Percentiles rank a stretch among this genome's conserved stretches.
Evolutionary conservation across 2,329 filamentous ascomycete species (phyloP).

Genomic region (Cephalotrichum gorgonifer): DNA sequence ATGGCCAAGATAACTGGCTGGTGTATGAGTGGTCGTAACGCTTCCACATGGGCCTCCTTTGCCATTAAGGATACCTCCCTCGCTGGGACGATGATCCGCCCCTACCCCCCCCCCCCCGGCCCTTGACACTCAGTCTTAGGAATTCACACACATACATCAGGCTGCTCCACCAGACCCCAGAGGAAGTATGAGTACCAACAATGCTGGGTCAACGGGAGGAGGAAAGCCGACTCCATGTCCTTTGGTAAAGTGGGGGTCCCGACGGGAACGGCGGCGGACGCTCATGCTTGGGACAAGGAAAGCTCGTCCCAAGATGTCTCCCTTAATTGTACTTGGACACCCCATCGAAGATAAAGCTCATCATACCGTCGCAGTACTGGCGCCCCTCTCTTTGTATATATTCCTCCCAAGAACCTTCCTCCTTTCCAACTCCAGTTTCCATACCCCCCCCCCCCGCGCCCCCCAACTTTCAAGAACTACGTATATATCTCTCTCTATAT

Average conservation of each 20-base stretch:
- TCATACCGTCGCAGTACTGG: background rate
- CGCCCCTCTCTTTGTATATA: background rate
- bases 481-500: background rate
- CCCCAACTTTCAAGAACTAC: background rate
- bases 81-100: background rate
- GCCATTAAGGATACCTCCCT: background rate
- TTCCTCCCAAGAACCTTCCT: constrained; percentile 1
- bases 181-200: no score
- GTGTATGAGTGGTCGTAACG: constrained; percentile 8
- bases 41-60: constrained; percentile 6
- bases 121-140: background rate
- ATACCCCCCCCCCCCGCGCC: background rate
- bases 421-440: background rate
- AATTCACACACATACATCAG: constrained; percentile 3
- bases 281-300: background rate
- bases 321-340: background rate
- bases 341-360: background rate
- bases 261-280: constrained; percentile 1
- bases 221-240: background rate
- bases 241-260: constrained; percentile 4
- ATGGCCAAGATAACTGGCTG: constrained; percentile 7
- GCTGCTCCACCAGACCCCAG: background rate
- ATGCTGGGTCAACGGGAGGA: background rate
- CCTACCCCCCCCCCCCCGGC: constrained; percentile 9
- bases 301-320: background rate